phyloP scores from a whole-genome alignment of 495 filamentous ascomycete species.

The Talaromyces nanjingensis region DNA sequence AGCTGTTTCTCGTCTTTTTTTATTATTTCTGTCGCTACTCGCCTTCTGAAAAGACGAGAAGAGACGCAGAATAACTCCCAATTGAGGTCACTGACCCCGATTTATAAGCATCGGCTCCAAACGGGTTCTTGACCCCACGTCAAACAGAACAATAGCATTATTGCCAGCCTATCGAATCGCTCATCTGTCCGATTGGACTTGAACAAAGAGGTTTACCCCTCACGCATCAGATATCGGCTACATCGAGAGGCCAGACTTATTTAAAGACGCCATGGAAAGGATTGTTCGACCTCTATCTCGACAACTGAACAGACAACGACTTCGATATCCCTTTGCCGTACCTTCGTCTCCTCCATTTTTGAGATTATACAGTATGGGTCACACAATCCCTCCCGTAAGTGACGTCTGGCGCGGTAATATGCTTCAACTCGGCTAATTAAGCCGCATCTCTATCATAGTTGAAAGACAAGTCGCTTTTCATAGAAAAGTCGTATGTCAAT shows the following conservation, averaged over 20 bases:
- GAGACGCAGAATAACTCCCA: neutral
- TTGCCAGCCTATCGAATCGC: neutral
- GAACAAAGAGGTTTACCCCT: neutral
- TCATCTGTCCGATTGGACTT: neutral
- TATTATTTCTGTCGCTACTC: neutral
- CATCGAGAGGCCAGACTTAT: too few species aligned
- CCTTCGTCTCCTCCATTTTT: constrained; percentile 22
- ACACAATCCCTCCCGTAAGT: constrained; percentile 36
- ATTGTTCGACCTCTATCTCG: constrained; percentile 31
- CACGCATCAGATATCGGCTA: constrained; percentile 1
- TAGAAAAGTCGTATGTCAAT: constrained; percentile 76
- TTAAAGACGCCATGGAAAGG: constrained; percentile 28
- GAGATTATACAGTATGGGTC: constrained; percentile 35
- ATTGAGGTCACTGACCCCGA: neutral
- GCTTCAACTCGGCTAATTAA: neutral
- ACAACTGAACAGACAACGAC: constrained; percentile 30
- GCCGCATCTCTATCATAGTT: constrained; percentile 40
- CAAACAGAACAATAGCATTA: neutral
- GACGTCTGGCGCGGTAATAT: neutral
- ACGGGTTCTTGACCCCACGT: neutral
- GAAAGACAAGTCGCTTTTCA: constrained; percentile 76
- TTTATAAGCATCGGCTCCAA: neutral
- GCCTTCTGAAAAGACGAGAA: neutral
- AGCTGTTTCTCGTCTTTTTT: neutral
- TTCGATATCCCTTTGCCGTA: constrained; percentile 34